Evolutionary conservation across 2,329 filamentous ascomycete genomes (phyloP), one percentile per base, ranked within the genome.

Genomic region (Fusarium buharicum): DNA sequence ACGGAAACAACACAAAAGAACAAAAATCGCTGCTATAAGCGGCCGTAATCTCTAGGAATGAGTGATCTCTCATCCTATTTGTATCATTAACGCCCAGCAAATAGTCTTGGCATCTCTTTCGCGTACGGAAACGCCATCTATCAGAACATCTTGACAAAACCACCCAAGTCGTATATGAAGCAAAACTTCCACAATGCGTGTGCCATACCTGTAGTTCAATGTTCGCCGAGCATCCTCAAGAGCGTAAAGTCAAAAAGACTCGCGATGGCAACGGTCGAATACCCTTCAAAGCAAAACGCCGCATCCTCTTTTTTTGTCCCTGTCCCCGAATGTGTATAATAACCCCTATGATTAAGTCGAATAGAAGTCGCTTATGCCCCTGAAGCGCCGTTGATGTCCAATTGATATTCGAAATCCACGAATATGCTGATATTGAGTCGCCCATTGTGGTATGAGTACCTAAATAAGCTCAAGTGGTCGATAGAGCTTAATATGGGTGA

Each of bases 401-500:
- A 31, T 41, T 40, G 58, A 55, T 55, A 34, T 59, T 37, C 33
- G 44, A 30, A 61, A 51, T 41, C 45, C 37, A 51, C 31, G 37
- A 43, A 59, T 53, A 16, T 36, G n/a, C 20, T 49, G 48, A 27
- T 31, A 33, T 16, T 18, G 22, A 39, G 41, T 20, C 45, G 33
- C 31, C 24, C 39, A 31, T 50, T 34, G 33, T 46, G 36, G 36
- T 44, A 34, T 36, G 20, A 38, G 30, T 31, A 37, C 28, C 28
- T 13, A 36, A 28, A 20, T 47, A 38, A 57, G 36, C 20, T 59
- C 53, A 38, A 58, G 48, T 45, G 28, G 22, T 44, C 17, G 24
- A 18, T 22, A 30, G 24, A 38, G 27, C 56, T 48, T 34, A 53
- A 76, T 73, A 81, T 48, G 79, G 78, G 59, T 79, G 81, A 55